These are phyloP conservation scores for Pseudogymnoascus verrucosus DNA, from an alignment of 2,329 filamentous ascomycete genomes.

Conservation along the genomic window DNA sequence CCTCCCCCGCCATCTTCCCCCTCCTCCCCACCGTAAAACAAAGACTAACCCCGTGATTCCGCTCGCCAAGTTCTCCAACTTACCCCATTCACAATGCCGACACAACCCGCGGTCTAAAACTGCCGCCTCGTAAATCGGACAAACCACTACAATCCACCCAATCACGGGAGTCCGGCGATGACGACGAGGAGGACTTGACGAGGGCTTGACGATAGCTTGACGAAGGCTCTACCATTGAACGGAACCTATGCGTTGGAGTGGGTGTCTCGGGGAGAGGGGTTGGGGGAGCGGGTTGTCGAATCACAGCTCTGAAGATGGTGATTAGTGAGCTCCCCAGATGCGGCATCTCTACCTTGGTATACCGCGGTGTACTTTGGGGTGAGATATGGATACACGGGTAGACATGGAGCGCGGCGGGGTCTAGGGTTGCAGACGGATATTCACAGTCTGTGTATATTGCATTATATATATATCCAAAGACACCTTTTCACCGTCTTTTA, in stretches of 20 bases:
- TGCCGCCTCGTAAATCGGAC: background rate
- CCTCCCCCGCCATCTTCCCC: background rate
- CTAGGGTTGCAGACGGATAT: background rate
- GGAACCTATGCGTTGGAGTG: background rate
- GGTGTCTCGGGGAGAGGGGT: background rate
- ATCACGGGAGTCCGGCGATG: background rate
- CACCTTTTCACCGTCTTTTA: background rate
- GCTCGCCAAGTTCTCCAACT: background rate
- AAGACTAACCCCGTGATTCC: background rate
- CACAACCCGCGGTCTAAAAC: background rate
- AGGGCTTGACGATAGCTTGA: background rate
- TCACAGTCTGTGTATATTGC: background rate
- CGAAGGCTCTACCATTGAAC: background rate
- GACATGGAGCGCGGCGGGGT: background rate
- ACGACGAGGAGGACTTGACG: background rate
- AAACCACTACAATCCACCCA: background rate
- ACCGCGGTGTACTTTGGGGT: background rate
- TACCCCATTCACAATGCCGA: background rate
- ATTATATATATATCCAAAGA: background rate
- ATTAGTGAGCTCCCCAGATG: background rate
- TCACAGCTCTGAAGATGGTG: background rate
- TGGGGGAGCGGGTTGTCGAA: background rate
- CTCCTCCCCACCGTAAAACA: background rate
- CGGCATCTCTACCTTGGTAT: background rate
- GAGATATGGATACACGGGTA: background rate